Evolutionary conservation across 2,329 filamentous ascomycete genomes (phyloP), one percentile per base, ranked within the genome.

Genomic region (Trichoderma atrobrunneum): DNA sequence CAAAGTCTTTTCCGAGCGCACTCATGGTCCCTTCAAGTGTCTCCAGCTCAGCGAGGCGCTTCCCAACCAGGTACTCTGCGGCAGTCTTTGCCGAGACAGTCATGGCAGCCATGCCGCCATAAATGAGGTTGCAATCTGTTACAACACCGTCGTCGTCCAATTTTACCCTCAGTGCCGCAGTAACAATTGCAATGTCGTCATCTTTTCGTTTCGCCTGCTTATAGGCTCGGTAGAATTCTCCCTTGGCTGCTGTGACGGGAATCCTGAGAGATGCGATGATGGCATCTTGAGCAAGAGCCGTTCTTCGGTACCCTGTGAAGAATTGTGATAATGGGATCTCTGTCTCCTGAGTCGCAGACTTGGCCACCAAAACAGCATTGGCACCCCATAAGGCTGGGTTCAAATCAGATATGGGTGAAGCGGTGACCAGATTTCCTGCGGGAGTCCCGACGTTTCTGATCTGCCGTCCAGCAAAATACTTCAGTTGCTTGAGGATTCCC

Each of bases 151-250:
- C 85, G 3, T 92, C 87, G 51, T 91, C 88, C 3, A 98, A 82
- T 6, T 88, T 89, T 6, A 98, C 86, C 43, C 93, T 89, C 72
- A 98, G 82, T 1, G 95, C 94, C 32, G 92, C 90, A 63, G 97
- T 98, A 28, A 98, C 96, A 77, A 99, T 98, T 2, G 96, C 96
- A 79, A 99, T 98, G 79, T 99, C 96, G 77, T 99, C 96, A 77
- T 99, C 96, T 79, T 98, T 98, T 75, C 96, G 86, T 85, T 99
- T 99, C 0, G 96, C 90, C 80, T 98, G 95, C 82, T 99, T 99
- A 82, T 98, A 98, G 1, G 95, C 91, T 57, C 92, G 89, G 80
- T 97, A 92, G 79, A 91, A 94, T 79, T 98, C 96, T 4, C 93
- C 91, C 77, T 91, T 92, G 68, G 90, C 87, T 3, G 86, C 86